Evolutionary conservation across 352 stramenopile species (phyloP), one percentile per base, ranked within the genome.

Genomic region (Ochromonadaceae sp.): DNA sequence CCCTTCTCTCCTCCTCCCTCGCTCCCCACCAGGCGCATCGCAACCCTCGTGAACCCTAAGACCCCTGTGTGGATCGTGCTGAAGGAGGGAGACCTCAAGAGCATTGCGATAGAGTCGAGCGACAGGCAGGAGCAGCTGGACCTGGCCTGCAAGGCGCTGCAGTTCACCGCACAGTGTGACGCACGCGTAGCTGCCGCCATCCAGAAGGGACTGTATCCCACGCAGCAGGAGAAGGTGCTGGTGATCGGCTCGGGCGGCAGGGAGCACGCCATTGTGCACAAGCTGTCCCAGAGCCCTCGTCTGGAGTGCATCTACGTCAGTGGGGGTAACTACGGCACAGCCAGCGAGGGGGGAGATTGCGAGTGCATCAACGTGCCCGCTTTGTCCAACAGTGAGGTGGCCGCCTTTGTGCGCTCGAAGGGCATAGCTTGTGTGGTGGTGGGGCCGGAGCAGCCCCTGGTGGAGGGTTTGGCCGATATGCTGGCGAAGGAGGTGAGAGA

Each of bases 381-480:
- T 0, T 60, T 70, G 46, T 67, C 81, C 47, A 74, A 86, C 69
- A 75, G 82, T 30, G 77, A 79, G 55, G 71, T 90, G 17, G 75
- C 90, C 17, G 73, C 74, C 17, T 91, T 91, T 61, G 76, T 56
- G 34, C 1, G 31, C 57, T 78, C 81, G 61, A 95, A 95, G 72
- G 81, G 80, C 31, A 86, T 95, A 17, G 83, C 90, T 3, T 84
- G 98, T 32, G 92, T 96, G 41, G 88, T 97, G 28, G 88, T 99
- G 15, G 94, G 94, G 30, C 93, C 94, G 0, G 94, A 99, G 69
- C 81, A 86, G 15, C 93, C 93, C 7, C 77, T 99, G 20, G 91
- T 98, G 34, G 88, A 85, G 50, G 94, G 92, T 46, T 78, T 98
- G 34, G 87, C 87, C 14, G 92, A 98, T 79, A 87, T 87, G 73